Conservation (phyloP, 2,329 filamentous ascomycete species). For the Sclerotinia subarctica region DNA sequence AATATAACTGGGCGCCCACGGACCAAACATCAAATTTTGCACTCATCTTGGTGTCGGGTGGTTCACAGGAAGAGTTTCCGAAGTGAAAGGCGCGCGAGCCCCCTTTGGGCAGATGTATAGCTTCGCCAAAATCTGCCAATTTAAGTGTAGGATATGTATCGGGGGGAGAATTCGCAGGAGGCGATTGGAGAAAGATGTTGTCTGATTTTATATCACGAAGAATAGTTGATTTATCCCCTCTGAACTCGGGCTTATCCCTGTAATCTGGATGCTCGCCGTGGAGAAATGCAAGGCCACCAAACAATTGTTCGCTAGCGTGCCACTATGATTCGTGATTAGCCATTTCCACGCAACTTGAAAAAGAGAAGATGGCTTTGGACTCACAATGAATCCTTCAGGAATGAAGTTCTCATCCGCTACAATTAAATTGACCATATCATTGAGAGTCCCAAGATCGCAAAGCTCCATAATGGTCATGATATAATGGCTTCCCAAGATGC, state of each 20-base stretch:
- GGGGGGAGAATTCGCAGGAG: neutral
- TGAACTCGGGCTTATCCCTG: neutral
- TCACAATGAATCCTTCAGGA: conserved; percentile 7
- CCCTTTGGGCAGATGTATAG: conserved; percentile 1
- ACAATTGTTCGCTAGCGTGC: conserved; percentile 13
- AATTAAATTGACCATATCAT: accelerated
- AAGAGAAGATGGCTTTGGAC: neutral
- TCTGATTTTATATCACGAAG: neutral
- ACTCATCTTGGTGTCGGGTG: conserved; percentile 9
- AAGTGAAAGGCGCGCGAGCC: neutral
- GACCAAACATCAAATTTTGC: conserved; percentile 20
- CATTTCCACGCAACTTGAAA: neutral
- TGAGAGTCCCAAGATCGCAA: neutral
- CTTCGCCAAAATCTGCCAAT: conserved; percentile 18
- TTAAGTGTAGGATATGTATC: conserved; percentile 11
- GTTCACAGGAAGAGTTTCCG: conserved; percentile 1
- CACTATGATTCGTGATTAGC: conserved; percentile 5
- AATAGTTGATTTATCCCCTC: neutral
- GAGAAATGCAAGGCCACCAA: conserved; percentile 12
- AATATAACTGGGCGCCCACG: neutral
- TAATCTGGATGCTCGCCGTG: conserved; percentile 18
- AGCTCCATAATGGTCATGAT: neutral
- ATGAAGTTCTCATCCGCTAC: neutral
- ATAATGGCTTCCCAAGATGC: neutral
- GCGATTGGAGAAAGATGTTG: conserved; percentile 12